These are phyloP conservation scores for Colletotrichum eleusines DNA, from an alignment of 2,329 filamentous ascomycete species.

Conservation along the genomic window DNA sequence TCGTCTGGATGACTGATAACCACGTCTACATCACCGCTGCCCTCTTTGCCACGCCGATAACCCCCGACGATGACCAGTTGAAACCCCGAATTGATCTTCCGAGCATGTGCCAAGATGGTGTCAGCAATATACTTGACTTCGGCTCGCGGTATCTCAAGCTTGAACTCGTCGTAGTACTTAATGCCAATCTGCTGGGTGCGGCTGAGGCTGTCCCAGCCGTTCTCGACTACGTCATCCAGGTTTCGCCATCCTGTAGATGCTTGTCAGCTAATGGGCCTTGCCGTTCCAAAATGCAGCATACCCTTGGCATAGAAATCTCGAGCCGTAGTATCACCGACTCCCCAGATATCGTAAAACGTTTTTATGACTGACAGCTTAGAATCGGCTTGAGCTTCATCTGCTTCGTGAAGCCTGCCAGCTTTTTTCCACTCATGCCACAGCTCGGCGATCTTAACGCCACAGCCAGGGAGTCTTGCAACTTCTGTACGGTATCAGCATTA, in stretches of 20 bases:
- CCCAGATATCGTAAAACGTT: slow-evolving; percentile 88
- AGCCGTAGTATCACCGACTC: slow-evolving; percentile 86
- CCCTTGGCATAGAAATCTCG: slow-evolving; percentile 81
- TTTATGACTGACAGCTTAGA: slow-evolving; percentile 73
- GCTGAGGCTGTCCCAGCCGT: slow-evolving; percentile 80
- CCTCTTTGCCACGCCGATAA: slow-evolving; percentile 81
- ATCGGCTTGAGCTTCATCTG: slow-evolving; percentile 73
- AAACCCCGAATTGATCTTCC: slow-evolving; percentile 67
- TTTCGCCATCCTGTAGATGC: slow-evolving; percentile 75
- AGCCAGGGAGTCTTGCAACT: slow-evolving; percentile 76
- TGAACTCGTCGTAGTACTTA: slow-evolving; percentile 92
- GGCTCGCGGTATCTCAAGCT: slow-evolving; percentile 73
- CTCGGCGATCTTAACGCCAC: slow-evolving; percentile 81
- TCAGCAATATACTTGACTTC: slow-evolving; percentile 80
- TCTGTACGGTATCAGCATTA: slow-evolving; percentile 51
- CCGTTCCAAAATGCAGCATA: slow-evolving; percentile 32
- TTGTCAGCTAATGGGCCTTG: not conserved
- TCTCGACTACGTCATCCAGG: slow-evolving; percentile 86
- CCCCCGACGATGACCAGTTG: slow-evolving; percentile 79
- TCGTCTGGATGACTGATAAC: slow-evolving; percentile 85
- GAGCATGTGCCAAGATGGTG: slow-evolving; percentile 75
- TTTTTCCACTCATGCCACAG: slow-evolving; percentile 81
- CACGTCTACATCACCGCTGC: slow-evolving; percentile 86
- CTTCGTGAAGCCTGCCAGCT: slow-evolving; percentile 72
- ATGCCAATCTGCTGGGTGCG: slow-evolving; percentile 93